Conservation (phyloP, 2,329 filamentous ascomycete genomes). For the Ophiostoma montium region DNA sequence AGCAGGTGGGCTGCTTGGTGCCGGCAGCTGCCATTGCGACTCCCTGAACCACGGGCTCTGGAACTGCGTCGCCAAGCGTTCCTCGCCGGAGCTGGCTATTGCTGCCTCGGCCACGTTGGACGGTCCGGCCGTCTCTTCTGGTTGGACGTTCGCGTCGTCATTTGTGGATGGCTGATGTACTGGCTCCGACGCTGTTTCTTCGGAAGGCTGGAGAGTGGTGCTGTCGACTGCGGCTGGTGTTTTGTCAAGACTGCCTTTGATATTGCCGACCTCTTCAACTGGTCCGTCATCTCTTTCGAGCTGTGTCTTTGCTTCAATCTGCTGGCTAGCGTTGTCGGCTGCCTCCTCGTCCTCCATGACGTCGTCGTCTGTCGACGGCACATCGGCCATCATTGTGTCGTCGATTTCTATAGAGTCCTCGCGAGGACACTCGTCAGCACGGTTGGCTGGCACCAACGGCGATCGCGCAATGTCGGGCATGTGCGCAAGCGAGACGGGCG, state of each 20-base stretch:
- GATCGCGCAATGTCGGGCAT: no score
- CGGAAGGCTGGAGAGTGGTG: no score
- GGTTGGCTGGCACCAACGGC: no score
- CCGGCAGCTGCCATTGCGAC: slow-evolving; percentile 2
- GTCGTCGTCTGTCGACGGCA: neutral
- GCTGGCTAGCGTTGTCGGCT: neutral
- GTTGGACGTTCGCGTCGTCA: no score
- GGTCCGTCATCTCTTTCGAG: neutral
- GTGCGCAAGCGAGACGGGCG: neutral
- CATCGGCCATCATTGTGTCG: neutral
- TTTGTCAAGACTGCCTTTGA: no score
- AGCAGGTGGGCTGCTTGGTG: neutral
- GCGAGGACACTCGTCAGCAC: no score
- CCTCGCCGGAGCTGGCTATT: neutral
- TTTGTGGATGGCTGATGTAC: no score
- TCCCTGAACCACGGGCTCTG: slow-evolving; percentile 13
- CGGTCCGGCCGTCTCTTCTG: no score
- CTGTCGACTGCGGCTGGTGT: no score
- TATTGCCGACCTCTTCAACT: no score
- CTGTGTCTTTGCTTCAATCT: neutral
- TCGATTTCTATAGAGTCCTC: no score
- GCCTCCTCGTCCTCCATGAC: neutral
- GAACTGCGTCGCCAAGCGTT: slow-evolving; percentile 11
- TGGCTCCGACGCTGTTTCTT: no score
- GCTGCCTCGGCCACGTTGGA: neutral